phyloP scores from a whole-genome alignment of 441 rosid species.

The Euphorbia celastroides region DNA sequence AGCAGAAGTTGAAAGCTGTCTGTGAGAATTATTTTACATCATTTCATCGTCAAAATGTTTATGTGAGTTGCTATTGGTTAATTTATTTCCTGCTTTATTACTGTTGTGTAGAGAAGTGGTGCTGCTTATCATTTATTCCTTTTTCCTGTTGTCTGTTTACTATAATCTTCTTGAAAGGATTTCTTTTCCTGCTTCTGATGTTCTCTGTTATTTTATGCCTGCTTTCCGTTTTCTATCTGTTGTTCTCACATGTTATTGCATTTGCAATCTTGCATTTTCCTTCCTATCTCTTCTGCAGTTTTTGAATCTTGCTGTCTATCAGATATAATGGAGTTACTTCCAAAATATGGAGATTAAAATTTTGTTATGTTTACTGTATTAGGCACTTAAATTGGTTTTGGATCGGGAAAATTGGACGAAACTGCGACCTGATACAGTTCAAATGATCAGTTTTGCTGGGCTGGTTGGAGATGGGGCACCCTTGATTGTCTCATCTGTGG shows the following conservation, averaged over 20 bases:
- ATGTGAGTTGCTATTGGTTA: slow-evolving; percentile 46
- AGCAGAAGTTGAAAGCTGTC: slow-evolving; percentile 86
- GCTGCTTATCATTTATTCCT: neutral
- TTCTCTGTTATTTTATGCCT: neutral
- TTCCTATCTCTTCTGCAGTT: neutral
- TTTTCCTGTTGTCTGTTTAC: neutral
- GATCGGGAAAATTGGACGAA: slow-evolving; percentile 93
- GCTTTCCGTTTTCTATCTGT: neutral
- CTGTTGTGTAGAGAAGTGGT: slow-evolving; percentile 1
- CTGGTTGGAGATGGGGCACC: slow-evolving; percentile 96
- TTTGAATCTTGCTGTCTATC: neutral
- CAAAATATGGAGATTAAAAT: neutral
- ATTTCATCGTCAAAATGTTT: slow-evolving; percentile 85
- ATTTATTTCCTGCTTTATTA: slow-evolving; percentile 5
- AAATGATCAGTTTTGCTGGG: slow-evolving; percentile 81
- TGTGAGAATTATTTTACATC: slow-evolving; percentile 79
- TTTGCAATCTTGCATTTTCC: neutral
- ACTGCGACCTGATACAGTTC: slow-evolving; percentile 67
- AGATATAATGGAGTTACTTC: neutral
- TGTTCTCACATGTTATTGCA: neutral
- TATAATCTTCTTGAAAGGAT: neutral
- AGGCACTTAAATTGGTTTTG: slow-evolving; percentile 99
- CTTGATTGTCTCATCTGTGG: slow-evolving; percentile 46
- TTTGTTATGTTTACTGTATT: slow-evolving; percentile 19
- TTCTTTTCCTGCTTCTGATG: neutral